Conservation (phyloP, 2,329 filamentous ascomycete genomes). For the Aspergillus quadricinctus region DNA sequence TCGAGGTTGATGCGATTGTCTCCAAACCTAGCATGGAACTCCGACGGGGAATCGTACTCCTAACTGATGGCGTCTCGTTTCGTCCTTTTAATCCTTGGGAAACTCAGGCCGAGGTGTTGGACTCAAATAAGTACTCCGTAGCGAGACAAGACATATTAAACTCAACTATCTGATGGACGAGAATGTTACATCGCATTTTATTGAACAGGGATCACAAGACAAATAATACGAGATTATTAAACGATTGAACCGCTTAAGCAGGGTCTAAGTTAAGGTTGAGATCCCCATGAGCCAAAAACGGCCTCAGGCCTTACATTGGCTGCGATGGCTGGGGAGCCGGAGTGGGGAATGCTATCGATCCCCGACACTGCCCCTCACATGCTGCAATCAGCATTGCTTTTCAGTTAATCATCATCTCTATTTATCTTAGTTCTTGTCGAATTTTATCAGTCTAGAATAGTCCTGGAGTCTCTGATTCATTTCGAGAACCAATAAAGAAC, state of each 20-base stretch:
- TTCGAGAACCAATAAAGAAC: not conserved
- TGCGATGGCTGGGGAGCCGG: not conserved
- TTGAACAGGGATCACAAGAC: not conserved
- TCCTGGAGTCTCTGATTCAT: not conserved
- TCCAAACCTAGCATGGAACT: not conserved
- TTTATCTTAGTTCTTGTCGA: not conserved
- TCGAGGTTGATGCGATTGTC: not conserved
- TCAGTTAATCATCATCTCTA: not conserved
- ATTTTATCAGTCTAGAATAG: not conserved
- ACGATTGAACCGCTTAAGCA: not conserved
- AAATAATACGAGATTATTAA: not conserved
- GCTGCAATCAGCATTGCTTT: not conserved
- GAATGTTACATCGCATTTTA: not conserved
- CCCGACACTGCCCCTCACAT: not conserved
- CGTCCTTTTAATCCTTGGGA: not conserved
- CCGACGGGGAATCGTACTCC: not conserved
- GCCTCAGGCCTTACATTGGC: not conserved
- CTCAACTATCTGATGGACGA: not conserved
- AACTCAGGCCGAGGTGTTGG: not conserved
- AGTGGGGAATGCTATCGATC: not conserved
- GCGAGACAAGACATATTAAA: not conserved
- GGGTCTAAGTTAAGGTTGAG: not conserved
- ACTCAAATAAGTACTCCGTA: not conserved
- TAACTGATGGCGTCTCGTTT: not conserved
- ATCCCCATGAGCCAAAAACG: not conserved